These are phyloP conservation scores for Fusarium multiceps DNA, from an alignment of 2,329 filamentous ascomycete species.

Conservation along the genomic window DNA sequence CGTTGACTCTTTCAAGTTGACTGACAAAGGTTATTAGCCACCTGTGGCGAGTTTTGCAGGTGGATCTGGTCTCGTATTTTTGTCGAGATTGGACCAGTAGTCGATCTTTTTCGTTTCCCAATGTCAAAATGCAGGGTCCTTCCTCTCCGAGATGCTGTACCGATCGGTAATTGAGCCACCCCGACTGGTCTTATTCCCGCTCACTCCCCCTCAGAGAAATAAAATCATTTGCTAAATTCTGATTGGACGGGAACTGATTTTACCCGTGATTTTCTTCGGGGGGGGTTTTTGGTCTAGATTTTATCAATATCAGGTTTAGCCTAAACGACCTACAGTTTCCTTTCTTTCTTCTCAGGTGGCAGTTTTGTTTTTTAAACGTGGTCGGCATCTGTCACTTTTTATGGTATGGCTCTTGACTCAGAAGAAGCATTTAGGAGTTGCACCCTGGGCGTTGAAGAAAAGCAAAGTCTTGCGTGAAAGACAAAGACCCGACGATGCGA, in stretches of 20 bases:
- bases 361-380: neutral
- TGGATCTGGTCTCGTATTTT: neutral
- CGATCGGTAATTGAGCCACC: conserved; percentile 38
- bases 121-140: conserved; percentile 36
- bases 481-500: conserved; percentile 5
- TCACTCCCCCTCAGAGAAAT: conserved; percentile 8
- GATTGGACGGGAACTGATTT: conserved; percentile 8
- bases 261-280: neutral
- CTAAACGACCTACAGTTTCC: conserved; percentile 17
- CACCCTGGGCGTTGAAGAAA: conserved; percentile 1
- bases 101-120: neutral
- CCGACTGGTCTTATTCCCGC: conserved; percentile 33
- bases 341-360: neutral
- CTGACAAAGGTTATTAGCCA: neutral
- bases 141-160: conserved; percentile 8
- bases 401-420: conserved; percentile 25
- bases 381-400: neutral
- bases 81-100: neutral
- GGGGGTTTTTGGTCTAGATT: conserved; percentile 19
- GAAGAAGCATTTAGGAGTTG: conserved; percentile 6
- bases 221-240: neutral
- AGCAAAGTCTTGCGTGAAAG: neutral
- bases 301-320: conserved; percentile 34
- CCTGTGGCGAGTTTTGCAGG: accelerated
- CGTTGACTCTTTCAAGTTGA: neutral